These are phyloP conservation scores for Podila epicladia DNA, from an alignment of 192 early-diverging fungal genomes.

Conservation along the genomic window DNA sequence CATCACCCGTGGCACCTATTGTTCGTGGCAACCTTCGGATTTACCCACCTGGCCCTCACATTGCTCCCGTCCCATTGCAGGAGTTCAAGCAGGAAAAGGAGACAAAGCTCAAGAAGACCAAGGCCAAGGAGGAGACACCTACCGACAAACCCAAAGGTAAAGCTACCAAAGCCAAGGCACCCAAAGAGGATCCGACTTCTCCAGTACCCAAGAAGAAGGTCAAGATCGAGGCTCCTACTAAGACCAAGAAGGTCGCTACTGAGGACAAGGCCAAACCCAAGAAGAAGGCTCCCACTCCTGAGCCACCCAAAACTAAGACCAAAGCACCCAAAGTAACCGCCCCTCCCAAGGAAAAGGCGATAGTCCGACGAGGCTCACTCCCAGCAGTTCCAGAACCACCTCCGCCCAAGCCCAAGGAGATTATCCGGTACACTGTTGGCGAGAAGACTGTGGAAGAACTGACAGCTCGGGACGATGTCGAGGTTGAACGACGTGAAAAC, in stretches of 20 bases:
- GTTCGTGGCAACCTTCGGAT: slow-evolving; percentile 49
- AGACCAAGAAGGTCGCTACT: background rate
- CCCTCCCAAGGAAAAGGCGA: slow-evolving; percentile 14
- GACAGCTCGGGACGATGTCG: slow-evolving; percentile 39
- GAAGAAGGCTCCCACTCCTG: background rate
- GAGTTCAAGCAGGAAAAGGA: background rate
- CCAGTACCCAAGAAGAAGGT: slow-evolving; percentile 1
- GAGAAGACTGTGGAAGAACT: slow-evolving; percentile 50
- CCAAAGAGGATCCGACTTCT: background rate
- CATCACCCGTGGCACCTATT: slow-evolving; percentile 25
- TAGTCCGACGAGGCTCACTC: slow-evolving; percentile 21
- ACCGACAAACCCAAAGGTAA: background rate
- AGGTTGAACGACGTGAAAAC: slow-evolving; percentile 44
- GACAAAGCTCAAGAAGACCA: slow-evolving; percentile 5
- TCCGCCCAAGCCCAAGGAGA: slow-evolving; percentile 39
- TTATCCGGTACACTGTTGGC: slow-evolving; percentile 45
- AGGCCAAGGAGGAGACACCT: background rate
- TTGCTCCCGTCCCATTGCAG: background rate
- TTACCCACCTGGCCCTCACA: slow-evolving; percentile 45
- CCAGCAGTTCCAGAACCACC: slow-evolving; percentile 38
- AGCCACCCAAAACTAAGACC: slow-evolving; percentile 12
- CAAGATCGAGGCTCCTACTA: background rate
- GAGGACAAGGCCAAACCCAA: slow-evolving; percentile 10
- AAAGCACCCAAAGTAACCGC: background rate
- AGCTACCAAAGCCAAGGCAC: background rate